Conservation (phyloP, 164 flowering plant genomes). For the Houttuynia cordata region DNA sequence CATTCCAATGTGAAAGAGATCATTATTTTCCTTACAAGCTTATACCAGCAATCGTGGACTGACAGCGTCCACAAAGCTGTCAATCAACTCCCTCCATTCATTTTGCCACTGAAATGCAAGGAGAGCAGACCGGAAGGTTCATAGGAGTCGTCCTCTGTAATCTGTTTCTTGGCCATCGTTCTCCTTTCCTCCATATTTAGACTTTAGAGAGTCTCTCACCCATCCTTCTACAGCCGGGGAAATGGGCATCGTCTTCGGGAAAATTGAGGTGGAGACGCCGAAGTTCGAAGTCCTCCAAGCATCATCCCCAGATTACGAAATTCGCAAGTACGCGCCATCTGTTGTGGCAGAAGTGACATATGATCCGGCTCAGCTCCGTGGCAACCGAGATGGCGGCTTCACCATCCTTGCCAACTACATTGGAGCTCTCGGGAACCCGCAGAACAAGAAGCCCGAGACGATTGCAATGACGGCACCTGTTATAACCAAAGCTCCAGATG, state of each 20-base stretch:
- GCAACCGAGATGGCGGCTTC: slow-evolving; percentile 69
- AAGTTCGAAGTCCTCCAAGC: slow-evolving; percentile 46
- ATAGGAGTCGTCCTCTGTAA: too few species aligned
- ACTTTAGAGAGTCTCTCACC: too few species aligned
- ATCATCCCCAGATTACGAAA: slow-evolving; percentile 49
- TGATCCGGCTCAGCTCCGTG: slow-evolving; percentile 46
- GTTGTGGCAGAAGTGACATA: slow-evolving; percentile 62
- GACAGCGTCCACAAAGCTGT: slow-evolving; percentile 10
- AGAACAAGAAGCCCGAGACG: slow-evolving; percentile 58
- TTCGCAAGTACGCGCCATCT: slow-evolving; percentile 56
- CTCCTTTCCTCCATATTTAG: too few species aligned
- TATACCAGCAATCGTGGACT: too few species aligned
- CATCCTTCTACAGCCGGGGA: background rate
- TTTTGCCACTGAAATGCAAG: background rate
- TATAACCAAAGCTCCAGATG: slow-evolving; percentile 30
- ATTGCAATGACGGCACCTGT: slow-evolving; percentile 91
- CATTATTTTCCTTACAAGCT: too few species aligned
- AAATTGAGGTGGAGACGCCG: slow-evolving; percentile 64
- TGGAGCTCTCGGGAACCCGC: slow-evolving; percentile 66
- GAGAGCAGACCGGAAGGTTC: too few species aligned
- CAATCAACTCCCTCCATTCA: background rate
- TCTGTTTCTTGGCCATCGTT: too few species aligned
- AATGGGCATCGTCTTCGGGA: slow-evolving; percentile 72
- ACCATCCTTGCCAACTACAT: slow-evolving; percentile 62
- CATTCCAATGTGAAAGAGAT: too few species aligned